These are phyloP conservation scores for Apiospora saccharicola DNA, from an alignment of 2,329 filamentous ascomycete genomes.

Conservation along the genomic window DNA sequence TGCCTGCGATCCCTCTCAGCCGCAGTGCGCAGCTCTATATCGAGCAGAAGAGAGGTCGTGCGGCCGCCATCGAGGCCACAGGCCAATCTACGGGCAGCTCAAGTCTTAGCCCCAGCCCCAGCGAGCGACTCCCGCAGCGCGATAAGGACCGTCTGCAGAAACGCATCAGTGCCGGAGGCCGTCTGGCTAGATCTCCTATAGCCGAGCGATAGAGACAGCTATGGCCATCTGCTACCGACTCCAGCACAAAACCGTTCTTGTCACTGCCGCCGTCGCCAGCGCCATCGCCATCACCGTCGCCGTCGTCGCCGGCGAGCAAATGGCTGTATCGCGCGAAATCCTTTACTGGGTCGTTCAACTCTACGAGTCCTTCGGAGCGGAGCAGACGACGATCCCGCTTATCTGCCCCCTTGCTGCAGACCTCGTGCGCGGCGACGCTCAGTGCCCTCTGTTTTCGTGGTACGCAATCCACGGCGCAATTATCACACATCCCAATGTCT, in stretches of 20 bases:
- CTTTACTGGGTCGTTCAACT: neutral
- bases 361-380: neutral
- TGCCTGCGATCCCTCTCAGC: constrained; percentile 85
- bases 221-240: constrained; percentile 33
- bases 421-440: constrained; percentile 19
- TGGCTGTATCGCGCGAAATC: constrained; percentile 17
- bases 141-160: constrained; percentile 80
- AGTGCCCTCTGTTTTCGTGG: constrained; percentile 13
- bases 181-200: constrained; percentile 71
- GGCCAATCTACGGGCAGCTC: constrained; percentile 59
- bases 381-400: constrained; percentile 12
- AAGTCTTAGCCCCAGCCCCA: constrained; percentile 45
- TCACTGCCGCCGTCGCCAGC: constrained; percentile 21
- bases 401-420: neutral
- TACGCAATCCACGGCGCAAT: neutral
- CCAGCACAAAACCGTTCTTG: constrained; percentile 25
- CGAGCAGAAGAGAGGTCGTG: constrained; percentile 73
- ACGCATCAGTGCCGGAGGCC: constrained; percentile 78
- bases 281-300: neutral
- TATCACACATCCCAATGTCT: constrained; percentile 10
- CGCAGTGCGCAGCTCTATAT: constrained; percentile 82
- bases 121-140: constrained; percentile 58
- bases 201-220: constrained; percentile 55
- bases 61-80: constrained; percentile 49
- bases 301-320: neutral